Conservation (phyloP, 1,284 basidiomycete genomes). For the Anthracocystis panici-leucophaei region DNA sequence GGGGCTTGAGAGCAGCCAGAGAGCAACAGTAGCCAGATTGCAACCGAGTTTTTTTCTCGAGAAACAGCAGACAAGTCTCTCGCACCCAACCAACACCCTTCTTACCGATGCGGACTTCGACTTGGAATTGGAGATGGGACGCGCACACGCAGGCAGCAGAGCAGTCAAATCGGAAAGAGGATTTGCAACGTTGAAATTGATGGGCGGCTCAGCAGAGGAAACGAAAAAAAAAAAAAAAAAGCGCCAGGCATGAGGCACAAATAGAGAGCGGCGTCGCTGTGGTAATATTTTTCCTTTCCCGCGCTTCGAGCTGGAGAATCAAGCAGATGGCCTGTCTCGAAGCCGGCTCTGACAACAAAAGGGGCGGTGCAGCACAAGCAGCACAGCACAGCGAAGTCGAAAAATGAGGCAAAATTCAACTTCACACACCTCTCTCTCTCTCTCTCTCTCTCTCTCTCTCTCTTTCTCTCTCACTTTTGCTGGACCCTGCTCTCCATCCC, state of each 20-base stretch:
- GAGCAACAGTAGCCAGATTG: slow-evolving; percentile 26
- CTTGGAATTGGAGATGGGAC: slow-evolving; percentile 12
- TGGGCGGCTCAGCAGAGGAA: slow-evolving; percentile 3
- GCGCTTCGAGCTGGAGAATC: background rate
- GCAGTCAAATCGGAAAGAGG: slow-evolving; percentile 19
- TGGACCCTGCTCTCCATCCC: background rate
- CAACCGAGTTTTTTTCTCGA: slow-evolving; percentile 13
- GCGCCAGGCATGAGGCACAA: slow-evolving; percentile 24
- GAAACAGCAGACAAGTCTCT: slow-evolving; percentile 29
- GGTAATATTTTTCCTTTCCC: slow-evolving; percentile 1
- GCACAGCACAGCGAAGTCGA: background rate
- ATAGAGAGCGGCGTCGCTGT: slow-evolving; percentile 8
- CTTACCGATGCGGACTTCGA: slow-evolving; percentile 26
- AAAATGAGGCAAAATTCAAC: slow-evolving; percentile 3
- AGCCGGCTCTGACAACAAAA: background rate
- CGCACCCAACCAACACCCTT: slow-evolving; percentile 5
- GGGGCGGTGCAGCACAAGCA: background rate
- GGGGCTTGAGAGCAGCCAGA: slow-evolving; percentile 3
- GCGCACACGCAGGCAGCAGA: slow-evolving; percentile 18
- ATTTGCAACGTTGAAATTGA: slow-evolving; percentile 17
- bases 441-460: no score
- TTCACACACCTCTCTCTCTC: background rate
- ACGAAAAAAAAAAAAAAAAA: slow-evolving; percentile 7
- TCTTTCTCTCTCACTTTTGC: no score
- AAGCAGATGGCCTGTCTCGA: slow-evolving; percentile 7